Base-by-base conservation (phyloP, 208 protist species). In the Balamuthia mandrillaris region DNA sequence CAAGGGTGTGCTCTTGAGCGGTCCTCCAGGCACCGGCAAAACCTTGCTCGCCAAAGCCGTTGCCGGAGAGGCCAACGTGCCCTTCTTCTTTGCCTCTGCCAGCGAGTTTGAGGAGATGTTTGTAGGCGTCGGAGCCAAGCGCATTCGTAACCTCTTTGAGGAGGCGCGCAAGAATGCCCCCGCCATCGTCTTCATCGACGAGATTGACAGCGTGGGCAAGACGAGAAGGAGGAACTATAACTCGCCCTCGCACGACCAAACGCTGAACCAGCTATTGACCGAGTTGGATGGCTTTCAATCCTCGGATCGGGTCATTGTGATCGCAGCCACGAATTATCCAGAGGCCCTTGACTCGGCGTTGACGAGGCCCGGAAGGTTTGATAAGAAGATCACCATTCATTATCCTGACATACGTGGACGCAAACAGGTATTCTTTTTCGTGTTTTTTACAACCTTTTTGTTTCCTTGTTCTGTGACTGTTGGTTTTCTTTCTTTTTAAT, bases 151-250 rank as follows among this genome's bases (percentile, higher is more conserved):
- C 54, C 91, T 98, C 10, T 98, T 99, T 81, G 92, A 86, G 14
- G 52, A 83, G 31, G 97, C 98, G 16, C 96, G 95, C 83, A 88
- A 93, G 78, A 91, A 93, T 27, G 91, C 95, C 27, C 97, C 97
- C 42, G 97, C 95, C 65, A 97, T 99, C 47, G 96, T 99, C 56
- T 99, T 99, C 92, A 97, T 99, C 42, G 97, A 99, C 89, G 98
- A 99, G 88, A 97, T 99, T 61, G 98, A 99, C 83, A 96, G 97
- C 1, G 93, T 99, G 18, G 97, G 97, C 16, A 93, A 91, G 18
- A 91, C 89, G 37, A 93, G 95, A 88, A 91, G 85, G 18, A 42
- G 77, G 92, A 33, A 84, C 5, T 91, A 89, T 84, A n/a, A 70
- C 29, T n/a, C n/a, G n/a, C n/a, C n/a, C n/a, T n/a, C n/a, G n/a